Base-by-base conservation (phyloP, 2,329 filamentous ascomycete genomes). In the Colletotrichum sp. region DNA sequence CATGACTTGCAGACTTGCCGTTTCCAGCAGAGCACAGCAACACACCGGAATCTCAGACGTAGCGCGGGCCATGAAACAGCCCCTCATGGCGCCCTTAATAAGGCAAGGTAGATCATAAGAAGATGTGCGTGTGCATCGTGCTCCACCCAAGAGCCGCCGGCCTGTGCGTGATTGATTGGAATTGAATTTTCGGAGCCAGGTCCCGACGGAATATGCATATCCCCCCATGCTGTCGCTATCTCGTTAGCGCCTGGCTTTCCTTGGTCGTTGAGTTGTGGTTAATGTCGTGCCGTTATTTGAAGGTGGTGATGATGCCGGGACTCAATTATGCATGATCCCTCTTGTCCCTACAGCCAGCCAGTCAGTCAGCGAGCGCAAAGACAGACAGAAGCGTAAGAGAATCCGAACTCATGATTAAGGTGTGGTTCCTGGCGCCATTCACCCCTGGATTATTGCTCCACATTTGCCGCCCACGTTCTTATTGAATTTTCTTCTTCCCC, bases 11-110 rank as follows among this genome's bases (percentile, higher is more conserved):
- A 70, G 34, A 70, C 68, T 70, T 70, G 57, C 57, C 34, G 57
- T 63, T 70, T 63, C 16, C 9, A 28, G 66, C 55, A 21, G 16
- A 32, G 26, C 32, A 39, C 36, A 39, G 55, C 28, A 28, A 36
- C 62, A 57, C 55, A 68, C 73, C 69, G 69, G 73, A 68, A 72
- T 72, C 57, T 64, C 73, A 75, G 73, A 72, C 73, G 57, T 75
- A 68, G 73, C 69, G 73, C 63, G 30, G 55, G 69, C 34, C 16
- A 44, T 76, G 69, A 76, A 76, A 76, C 73, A 52, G 57, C 68
- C 39, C 73, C 73, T 69, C 73, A 32, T 49, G 44, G 21, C 69
- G 49, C 70, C 73, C 73, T 73, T 76, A 73, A 76, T 76, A 73
- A 44, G 73, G 73, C 26, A 73, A 76, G 57, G 73, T 52, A 72